Evolutionary conservation across 2,329 filamentous ascomycete species (phyloP), one percentile per base, ranked within the genome.

Genomic region (Hirsutella thompsonii): DNA sequence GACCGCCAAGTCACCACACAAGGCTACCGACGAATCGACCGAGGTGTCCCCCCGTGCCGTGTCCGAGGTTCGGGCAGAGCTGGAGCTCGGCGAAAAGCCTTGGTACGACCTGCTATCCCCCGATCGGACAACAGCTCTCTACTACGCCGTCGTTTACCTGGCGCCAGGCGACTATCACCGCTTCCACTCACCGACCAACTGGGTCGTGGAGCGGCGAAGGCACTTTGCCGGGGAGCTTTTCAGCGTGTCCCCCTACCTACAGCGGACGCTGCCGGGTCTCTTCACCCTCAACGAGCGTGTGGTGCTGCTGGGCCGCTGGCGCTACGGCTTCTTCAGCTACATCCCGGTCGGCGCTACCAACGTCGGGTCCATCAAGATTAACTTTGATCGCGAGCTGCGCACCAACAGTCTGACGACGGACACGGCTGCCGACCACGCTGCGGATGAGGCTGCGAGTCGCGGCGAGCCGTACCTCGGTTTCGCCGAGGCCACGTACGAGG

Each of bases 81-180:
- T 96, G 23, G 89, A 85, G 36, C 71, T 81, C 2, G 79, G 80
- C 19, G 79, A 76, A 51, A 68, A 66, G 48, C 73, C 81, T 2
- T 88, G 83, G 83, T 85, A 84, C 56, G 68, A 78, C 34, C 65
- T 79, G n/a, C 64, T 82, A 20, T 73, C 74, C 5, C 61, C 69
- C 18, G 72, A 76, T 40, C 74, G 74, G 59, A 71, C 66, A 59
- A 86, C 81, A 5, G 77, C 81, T 9, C 74, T 98, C 8, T 94
- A 94, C 68, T 98, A 96, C 62, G 84, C 73, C 46, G 93, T 98
- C 47, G 79, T 98, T 55, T 98, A 98, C 64, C 78, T 98, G 35
- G 92, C 93, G 0, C 92, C 92, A 0, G 92, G 92, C 38, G 93
- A 98, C 66, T 98, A 98, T 66, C 92, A 98, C 66, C 85, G 90